These are phyloP conservation scores for Eleusine coracana DNA, from an alignment of 176 grass and related monocot genomes.

Conservation along the genomic window DNA sequence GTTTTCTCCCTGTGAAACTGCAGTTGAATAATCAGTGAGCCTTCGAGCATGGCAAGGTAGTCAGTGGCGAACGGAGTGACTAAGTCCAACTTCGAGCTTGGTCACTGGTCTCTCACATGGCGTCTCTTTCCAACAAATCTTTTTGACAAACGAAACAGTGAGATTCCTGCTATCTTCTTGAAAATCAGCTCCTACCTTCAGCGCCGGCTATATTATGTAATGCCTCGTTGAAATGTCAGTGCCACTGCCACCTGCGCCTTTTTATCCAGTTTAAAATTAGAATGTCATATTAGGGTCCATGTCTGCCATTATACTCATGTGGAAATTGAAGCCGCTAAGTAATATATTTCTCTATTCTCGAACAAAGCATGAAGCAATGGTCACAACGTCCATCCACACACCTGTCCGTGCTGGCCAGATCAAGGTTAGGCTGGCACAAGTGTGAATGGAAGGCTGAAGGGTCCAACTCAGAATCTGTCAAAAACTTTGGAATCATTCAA, in stretches of 20 bases:
- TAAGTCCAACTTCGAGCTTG: neutral
- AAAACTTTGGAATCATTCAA: neutral
- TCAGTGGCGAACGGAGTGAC: neutral
- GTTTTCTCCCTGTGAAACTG: neutral
- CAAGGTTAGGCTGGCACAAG: neutral
- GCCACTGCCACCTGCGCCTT: neutral
- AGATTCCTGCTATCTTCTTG: neutral
- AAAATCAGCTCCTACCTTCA: conserved; percentile 10
- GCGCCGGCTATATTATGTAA: neutral
- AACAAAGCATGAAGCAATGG: neutral
- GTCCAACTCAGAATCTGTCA: conserved; percentile 19
- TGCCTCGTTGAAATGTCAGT: neutral
- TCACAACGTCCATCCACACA: neutral
- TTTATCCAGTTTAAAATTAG: neutral
- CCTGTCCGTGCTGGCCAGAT: neutral
- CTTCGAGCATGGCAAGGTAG: neutral
- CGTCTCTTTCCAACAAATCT: neutral
- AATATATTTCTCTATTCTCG: neutral
- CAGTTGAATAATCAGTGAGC: neutral
- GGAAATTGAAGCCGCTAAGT: neutral
- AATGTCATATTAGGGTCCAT: neutral
- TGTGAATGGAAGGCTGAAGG: neutral
- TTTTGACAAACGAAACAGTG: neutral
- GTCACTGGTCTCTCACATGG: neutral
- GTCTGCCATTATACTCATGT: neutral